Evolutionary conservation across 331 rosid species (phyloP).

Genomic region (Dryas integrifolia): DNA sequence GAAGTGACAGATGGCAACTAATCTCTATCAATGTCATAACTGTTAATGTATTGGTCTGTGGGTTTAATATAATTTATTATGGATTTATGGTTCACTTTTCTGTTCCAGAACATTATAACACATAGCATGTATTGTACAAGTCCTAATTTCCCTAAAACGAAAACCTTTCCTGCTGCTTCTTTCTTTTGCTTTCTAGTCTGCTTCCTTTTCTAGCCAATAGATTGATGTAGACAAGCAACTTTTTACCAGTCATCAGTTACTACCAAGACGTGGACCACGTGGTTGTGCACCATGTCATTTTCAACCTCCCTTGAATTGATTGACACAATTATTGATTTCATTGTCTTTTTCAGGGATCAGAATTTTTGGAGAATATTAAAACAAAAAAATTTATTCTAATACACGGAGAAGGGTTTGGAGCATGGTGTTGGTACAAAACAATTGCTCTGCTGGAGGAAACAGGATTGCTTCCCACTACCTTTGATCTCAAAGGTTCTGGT

Average conservation of each 20-base stretch:
- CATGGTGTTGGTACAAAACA: slow-evolving; percentile 99
- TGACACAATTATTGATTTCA: neutral
- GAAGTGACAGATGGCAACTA: too few species aligned
- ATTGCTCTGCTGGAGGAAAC: slow-evolving; percentile 76
- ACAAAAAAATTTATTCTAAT: slow-evolving; percentile 67
- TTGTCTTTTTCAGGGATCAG: slow-evolving; percentile 44
- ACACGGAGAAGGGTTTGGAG: slow-evolving; percentile 98
- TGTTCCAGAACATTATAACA: neutral
- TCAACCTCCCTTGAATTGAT: slow-evolving; percentile 6
- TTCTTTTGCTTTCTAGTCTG: neutral
- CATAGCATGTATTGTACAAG: too few species aligned
- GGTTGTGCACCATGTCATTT: neutral
- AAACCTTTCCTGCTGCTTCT: neutral
- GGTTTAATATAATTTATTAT: neutral
- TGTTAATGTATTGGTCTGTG: neutral
- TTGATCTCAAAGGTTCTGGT: slow-evolving; percentile 92
- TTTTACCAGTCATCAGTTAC: neutral
- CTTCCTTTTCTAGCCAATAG: neutral
- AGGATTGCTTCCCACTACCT: slow-evolving; percentile 68
- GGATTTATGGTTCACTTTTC: neutral
- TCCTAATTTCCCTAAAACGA: neutral
- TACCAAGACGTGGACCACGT: neutral
- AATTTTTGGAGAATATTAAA: slow-evolving; percentile 55
- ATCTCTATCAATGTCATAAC: neutral
- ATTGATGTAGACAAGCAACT: neutral